A percentile compares a stretch with the other conserved stretches of the same genome.
Evolutionary conservation across 805 yeast genomes (phyloP).

Genomic region (Wilhelminamyces savonicus): DNA sequence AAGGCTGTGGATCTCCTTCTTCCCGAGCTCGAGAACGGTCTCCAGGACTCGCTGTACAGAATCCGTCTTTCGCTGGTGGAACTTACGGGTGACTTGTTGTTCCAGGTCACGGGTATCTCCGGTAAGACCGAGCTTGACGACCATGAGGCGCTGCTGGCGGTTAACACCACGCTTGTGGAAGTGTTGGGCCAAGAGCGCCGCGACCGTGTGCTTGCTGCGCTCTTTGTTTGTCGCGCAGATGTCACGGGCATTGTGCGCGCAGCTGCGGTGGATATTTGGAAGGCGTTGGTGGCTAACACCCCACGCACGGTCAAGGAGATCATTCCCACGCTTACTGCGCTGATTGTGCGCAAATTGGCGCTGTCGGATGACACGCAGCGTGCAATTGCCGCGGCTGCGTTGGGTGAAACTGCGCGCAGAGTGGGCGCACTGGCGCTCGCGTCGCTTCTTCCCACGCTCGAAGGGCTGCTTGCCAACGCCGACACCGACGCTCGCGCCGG

Average conservation of each 20-base stretch:
- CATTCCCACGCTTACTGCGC: slow-evolving; percentile 71
- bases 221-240: slow-evolving; percentile 93
- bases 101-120: slow-evolving; percentile 88
- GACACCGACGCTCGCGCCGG: slow-evolving; percentile 92
- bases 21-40: slow-evolving; percentile 90
- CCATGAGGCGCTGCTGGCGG: slow-evolving; percentile 44
- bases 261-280: slow-evolving; percentile 93
- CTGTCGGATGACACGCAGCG: slow-evolving; percentile 75
- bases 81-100: slow-evolving; percentile 88
- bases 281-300: slow-evolving; percentile 90
- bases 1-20: slow-evolving; percentile 88
- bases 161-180: slow-evolving; percentile 60
- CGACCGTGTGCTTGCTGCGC: slow-evolving; percentile 75
- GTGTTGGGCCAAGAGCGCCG: slow-evolving; percentile 85
- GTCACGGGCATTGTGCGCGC: slow-evolving; percentile 79
- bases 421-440: slow-evolving; percentile 85
- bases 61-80: slow-evolving; percentile 92
- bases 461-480: slow-evolving; percentile 51
- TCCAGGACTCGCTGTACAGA: slow-evolving; percentile 74
- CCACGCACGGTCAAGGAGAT: slow-evolving; percentile 93
- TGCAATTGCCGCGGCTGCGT: slow-evolving; percentile 83
- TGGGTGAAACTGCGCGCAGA: slow-evolving; percentile 91
- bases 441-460: slow-evolving; percentile 79
- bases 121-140: slow-evolving; percentile 62
- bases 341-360: slow-evolving; percentile 79